phyloP scores from a whole-genome alignment of 1,139 yeast species.

The Suhomyces choctaworum region DNA sequence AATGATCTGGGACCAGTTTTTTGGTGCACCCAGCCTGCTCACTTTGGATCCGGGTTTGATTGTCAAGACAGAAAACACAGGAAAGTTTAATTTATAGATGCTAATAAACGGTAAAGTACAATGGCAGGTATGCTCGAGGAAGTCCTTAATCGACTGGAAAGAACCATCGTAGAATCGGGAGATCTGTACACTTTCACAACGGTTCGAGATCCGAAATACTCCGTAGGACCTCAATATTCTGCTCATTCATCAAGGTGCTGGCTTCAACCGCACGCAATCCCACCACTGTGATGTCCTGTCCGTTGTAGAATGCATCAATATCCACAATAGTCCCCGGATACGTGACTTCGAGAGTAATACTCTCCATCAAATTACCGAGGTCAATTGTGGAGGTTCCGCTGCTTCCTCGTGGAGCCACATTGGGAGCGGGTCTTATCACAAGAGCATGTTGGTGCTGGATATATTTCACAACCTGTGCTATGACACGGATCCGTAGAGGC shows the following conservation, averaged over 20 bases:
- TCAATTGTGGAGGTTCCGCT: background rate
- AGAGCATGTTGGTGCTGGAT: background rate
- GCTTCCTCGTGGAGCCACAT: background rate
- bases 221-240: constrained; percentile 15
- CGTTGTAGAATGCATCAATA: constrained; percentile 22
- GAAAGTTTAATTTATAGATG: no score
- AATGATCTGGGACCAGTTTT: constrained; percentile 77
- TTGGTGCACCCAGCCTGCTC: constrained; percentile 31
- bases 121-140: no score
- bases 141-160: no score
- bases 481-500: constrained; percentile 27
- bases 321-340: constrained; percentile 14
- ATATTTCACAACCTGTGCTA: constrained; percentile 33
- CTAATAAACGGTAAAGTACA: no score
- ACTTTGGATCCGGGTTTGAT: constrained; percentile 6
- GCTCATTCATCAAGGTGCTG: constrained; percentile 14
- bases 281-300: constrained; percentile 20
- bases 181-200: constrained; percentile 6
- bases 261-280: constrained; percentile 21
- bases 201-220: constrained; percentile 17
- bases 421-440: background rate
- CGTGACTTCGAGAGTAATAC: constrained; percentile 4
- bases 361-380: constrained; percentile 1
- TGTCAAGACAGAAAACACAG: constrained; percentile 3
- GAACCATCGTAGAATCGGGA: no score